phyloP scores from a whole-genome alignment of 2,329 filamentous ascomycete genomes.

The Monosporascus ibericus region DNA sequence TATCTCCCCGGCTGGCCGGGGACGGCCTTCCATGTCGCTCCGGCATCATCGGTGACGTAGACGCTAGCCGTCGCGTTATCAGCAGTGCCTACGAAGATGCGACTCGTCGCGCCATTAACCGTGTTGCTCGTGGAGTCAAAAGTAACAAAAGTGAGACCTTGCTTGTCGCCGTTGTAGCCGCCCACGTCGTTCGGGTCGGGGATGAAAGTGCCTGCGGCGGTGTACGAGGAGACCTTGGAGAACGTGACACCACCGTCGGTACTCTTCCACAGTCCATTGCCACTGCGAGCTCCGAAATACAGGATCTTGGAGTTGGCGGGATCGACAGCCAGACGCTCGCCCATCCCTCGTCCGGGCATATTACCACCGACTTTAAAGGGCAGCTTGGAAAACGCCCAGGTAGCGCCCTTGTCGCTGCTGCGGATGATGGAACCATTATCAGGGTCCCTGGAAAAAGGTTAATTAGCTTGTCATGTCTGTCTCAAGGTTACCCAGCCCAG shows the following conservation, averaged over 20 bases:
- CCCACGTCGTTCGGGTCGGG: conserved; percentile 37
- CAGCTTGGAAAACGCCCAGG: conserved; percentile 43
- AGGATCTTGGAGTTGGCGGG: conserved; percentile 50
- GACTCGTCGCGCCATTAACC: conserved; percentile 41
- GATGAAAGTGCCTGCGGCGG: conserved; percentile 42
- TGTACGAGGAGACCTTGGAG: conserved; percentile 45
- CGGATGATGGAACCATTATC: conserved; percentile 48
- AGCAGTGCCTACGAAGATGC: conserved; percentile 51
- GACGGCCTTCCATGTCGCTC: conserved; percentile 46
- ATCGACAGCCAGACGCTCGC: conserved; percentile 53
- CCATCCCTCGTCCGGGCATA: conserved; percentile 55
- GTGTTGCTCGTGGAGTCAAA: conserved; percentile 47
- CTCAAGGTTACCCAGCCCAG: neutral
- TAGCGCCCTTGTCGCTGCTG: conserved; percentile 46
- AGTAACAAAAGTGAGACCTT: conserved; percentile 46
- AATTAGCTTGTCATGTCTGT: neutral
- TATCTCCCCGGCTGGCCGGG: conserved; percentile 42
- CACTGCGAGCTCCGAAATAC: conserved; percentile 53
- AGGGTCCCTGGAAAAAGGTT: conserved; percentile 35
- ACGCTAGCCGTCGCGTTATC: conserved; percentile 47
- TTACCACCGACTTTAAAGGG: conserved; percentile 57
- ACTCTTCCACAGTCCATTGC: conserved; percentile 53
- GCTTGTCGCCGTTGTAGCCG: conserved; percentile 39
- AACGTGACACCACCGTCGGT: conserved; percentile 50
- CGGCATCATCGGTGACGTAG: conserved; percentile 48